These are phyloP conservation scores for Andrographis paniculata DNA, from an alignment of 305 asterid genomes.

Conservation along the genomic window DNA sequence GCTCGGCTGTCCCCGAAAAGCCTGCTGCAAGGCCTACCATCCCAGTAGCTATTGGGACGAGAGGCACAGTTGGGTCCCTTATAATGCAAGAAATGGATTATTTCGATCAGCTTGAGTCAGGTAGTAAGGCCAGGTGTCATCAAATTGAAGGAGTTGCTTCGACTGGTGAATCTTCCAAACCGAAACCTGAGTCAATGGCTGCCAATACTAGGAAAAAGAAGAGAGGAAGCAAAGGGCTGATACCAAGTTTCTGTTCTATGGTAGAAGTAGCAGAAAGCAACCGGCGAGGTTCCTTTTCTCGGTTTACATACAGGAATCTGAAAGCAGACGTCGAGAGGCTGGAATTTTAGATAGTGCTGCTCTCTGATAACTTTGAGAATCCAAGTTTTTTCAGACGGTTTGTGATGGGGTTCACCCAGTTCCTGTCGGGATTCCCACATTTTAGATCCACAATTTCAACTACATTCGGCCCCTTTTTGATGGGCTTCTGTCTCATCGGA, in stretches of 20 bases:
- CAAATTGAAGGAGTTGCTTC: slow-evolving; percentile 20
- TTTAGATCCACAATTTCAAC: slow-evolving; percentile 63
- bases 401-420: slow-evolving; percentile 41
- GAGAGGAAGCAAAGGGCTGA: slow-evolving; percentile 28
- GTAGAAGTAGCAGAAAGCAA: slow-evolving; percentile 26
- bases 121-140: slow-evolving; percentile 5
- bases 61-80: slow-evolving; percentile 38
- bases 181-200: slow-evolving; percentile 19
- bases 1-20: slow-evolving; percentile 13
- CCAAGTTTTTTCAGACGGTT: slow-evolving; percentile 51
- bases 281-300: not conserved
- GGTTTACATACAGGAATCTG: slow-evolving; percentile 31
- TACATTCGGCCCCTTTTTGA: slow-evolving; percentile 31
- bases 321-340: slow-evolving; percentile 32
- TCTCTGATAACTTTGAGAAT: slow-evolving; percentile 55
- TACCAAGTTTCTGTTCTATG: slow-evolving; percentile 25
- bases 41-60: slow-evolving; percentile 35
- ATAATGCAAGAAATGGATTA: slow-evolving; percentile 36
- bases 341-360: slow-evolving; percentile 22
- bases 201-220: slow-evolving; percentile 29
- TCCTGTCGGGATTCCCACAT: slow-evolving; percentile 51
- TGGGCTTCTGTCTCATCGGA: slow-evolving; percentile 40
- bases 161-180: slow-evolving; percentile 14
- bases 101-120: slow-evolving; percentile 30
- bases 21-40: slow-evolving; percentile 18